Conservation (phyloP, 2,329 filamentous ascomycete species). For the Xylaria sp. region DNA sequence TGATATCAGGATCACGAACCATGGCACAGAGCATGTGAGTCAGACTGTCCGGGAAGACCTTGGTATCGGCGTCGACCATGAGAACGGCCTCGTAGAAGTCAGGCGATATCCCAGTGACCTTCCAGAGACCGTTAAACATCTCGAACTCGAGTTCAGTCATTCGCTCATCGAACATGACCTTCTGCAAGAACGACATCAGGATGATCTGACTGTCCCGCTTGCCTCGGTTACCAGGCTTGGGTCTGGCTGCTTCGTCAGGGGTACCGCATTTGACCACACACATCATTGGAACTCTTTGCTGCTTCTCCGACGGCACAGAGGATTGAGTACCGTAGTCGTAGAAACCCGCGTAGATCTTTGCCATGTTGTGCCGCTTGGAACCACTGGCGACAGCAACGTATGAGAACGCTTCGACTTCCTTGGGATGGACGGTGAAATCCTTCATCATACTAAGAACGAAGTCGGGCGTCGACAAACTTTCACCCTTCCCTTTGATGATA, state of each 20-base stretch:
- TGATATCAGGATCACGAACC: slow-evolving; percentile 98
- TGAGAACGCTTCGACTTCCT: slow-evolving; percentile 87
- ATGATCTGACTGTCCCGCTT: slow-evolving; percentile 99
- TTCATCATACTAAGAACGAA: slow-evolving; percentile 93
- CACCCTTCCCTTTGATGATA: slow-evolving; percentile 94
- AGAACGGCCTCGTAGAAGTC: slow-evolving; percentile 98
- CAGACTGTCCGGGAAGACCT: slow-evolving; percentile 96
- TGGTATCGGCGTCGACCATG: slow-evolving; percentile 99
- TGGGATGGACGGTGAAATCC: slow-evolving; percentile 76
- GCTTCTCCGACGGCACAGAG: slow-evolving; percentile 78
- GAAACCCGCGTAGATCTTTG: slow-evolving; percentile 96
- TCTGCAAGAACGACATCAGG: slow-evolving; percentile 98
- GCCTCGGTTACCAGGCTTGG: slow-evolving; percentile 94
- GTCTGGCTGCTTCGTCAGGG: slow-evolving; percentile 75
- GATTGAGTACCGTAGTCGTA: slow-evolving; percentile 92
- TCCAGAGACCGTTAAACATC: slow-evolving; percentile 99
- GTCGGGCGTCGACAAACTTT: slow-evolving; percentile 84
- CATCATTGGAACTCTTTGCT: slow-evolving; percentile 98
- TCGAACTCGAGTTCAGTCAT: slow-evolving; percentile 99
- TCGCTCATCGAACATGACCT: slow-evolving; percentile 99
- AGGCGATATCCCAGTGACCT: slow-evolving; percentile 95
- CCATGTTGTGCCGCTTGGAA: slow-evolving; percentile 99
- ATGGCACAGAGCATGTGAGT: slow-evolving; percentile 99
- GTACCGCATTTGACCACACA: slow-evolving; percentile 95
- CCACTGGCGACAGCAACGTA: slow-evolving; percentile 96